Evolutionary conservation across 495 filamentous ascomycete species (phyloP), one percentile per base, ranked within the genome.

Genomic region (Penicillium robsamsonii): DNA sequence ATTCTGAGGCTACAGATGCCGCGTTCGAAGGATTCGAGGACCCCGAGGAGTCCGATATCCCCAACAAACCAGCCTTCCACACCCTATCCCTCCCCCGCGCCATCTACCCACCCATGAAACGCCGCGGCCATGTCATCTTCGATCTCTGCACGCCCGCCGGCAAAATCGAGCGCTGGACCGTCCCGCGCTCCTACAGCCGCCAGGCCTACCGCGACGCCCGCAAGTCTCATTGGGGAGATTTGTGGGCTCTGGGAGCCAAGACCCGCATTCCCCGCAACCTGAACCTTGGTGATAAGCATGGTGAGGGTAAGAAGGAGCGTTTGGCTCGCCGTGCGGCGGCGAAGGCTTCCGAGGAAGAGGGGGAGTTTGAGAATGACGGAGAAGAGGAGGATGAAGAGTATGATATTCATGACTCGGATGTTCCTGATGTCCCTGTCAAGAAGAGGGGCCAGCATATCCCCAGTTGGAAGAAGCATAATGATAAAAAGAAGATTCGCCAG

Each of bases 191-290:
- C 38, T 95, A 85, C 70, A 86, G 87, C 58, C 86, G 81, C 54
- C 81, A 86, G 59, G 90, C 90, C 3, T 97, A 89, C 75, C 87
- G 86, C 43, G 95, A 98, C 65, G 95, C 95, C 27, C 84, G 93
- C 55, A 98, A 98, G 69, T 81, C 87, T 0, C 70, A 70, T 37
- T 97, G 94, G 94, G 94, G 95, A 42, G 94, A 98, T 70, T 75
- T 97, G 18, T 98, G 94, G 94, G 91, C 92, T 6, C 77, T 98
- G 3, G 95, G 93, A 1, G 92, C 92, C 7, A 98, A 97, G 81
- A 95, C 90, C 0, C 79, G 90, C 41, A 80, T 86, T 1, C 59
- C 60, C 4, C 75, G 88, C 54, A 79, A 72, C 38, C 66, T 90
- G 43, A 82, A 84, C 29, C 75, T 91, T 3, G 87, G 87, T 11